Evolutionary conservation across 805 yeast species (phyloP).

Genomic region (Zygosaccharomyces lentus): DNA sequence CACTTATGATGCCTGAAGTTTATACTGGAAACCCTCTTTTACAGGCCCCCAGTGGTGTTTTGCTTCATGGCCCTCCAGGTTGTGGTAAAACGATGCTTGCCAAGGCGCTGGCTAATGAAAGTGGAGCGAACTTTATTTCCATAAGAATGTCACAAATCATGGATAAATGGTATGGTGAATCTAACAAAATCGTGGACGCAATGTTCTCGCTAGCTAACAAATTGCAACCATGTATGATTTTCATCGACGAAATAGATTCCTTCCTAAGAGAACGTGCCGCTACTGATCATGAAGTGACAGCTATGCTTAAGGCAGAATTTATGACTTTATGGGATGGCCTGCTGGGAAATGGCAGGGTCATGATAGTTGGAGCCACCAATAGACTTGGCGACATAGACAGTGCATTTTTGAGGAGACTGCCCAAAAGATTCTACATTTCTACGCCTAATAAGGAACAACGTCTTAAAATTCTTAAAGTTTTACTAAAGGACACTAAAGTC

Average conservation of each 20-base stretch:
- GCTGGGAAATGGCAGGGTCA: slow-evolving; percentile 66
- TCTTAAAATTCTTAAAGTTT: slow-evolving; percentile 59
- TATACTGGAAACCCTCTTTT: slow-evolving; percentile 69
- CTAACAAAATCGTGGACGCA: slow-evolving; percentile 90
- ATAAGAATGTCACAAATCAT: slow-evolving; percentile 88
- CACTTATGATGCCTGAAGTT: slow-evolving; percentile 71
- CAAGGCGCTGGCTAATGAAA: slow-evolving; percentile 87
- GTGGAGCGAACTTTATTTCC: slow-evolving; percentile 86
- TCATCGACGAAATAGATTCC: slow-evolving; percentile 95
- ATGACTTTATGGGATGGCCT: slow-evolving; percentile 98
- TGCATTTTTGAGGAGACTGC: slow-evolving; percentile 90
- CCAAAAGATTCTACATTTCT: slow-evolving; percentile 77
- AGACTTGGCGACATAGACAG: slow-evolving; percentile 86
- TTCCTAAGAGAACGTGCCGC: slow-evolving; percentile 81
- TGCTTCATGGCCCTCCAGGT: slow-evolving; percentile 94
- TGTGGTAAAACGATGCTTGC: slow-evolving; percentile 98
- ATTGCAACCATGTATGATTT: slow-evolving; percentile 89
- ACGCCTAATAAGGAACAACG: slow-evolving; percentile 71
- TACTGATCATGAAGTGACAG: slow-evolving; percentile 90
- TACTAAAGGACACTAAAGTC: slow-evolving; percentile 60
- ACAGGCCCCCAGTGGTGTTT: slow-evolving; percentile 91
- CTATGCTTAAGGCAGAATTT: slow-evolving; percentile 90
- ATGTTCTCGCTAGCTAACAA: slow-evolving; percentile 85
- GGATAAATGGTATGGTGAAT: slow-evolving; percentile 98
- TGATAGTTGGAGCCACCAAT: slow-evolving; percentile 93